Evolutionary conservation across 1,284 basidiomycete species (phyloP).

Genomic region (Moesziomyces aphidis): DNA sequence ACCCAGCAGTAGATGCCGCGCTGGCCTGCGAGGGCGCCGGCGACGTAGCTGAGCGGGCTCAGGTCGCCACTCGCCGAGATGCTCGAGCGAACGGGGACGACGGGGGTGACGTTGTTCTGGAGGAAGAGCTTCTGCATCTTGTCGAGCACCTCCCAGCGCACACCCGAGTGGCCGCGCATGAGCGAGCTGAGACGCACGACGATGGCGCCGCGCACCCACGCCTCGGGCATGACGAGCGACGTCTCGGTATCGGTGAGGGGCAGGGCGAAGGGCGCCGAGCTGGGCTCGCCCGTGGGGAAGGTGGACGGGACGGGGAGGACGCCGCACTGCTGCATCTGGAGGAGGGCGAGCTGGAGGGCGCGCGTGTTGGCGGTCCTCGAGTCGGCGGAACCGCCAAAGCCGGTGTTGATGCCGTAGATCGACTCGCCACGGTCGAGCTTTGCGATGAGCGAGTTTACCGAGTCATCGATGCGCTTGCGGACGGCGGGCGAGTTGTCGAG

Average conservation of each 20-base stretch:
- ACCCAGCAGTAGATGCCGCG: constrained; percentile 50
- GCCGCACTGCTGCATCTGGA: constrained; percentile 63
- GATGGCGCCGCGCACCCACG: constrained; percentile 90
- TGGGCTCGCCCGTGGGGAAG: constrained; percentile 51
- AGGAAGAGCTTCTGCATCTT: constrained; percentile 79
- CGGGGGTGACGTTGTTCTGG: constrained; percentile 78
- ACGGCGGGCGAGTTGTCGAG: constrained; percentile 46
- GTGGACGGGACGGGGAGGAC: constrained; percentile 52
- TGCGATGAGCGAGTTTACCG: constrained; percentile 49
- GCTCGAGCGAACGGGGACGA: constrained; percentile 84
- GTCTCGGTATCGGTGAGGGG: constrained; percentile 47
- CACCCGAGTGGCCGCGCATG: constrained; percentile 80
- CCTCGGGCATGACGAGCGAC: constrained; percentile 72
- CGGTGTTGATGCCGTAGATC: constrained; percentile 59
- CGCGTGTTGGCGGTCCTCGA: constrained; percentile 56
- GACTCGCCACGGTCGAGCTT: constrained; percentile 58
- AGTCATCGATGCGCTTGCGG: constrained; percentile 55
- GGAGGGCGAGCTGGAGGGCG: constrained; percentile 58
- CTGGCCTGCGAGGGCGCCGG: constrained; percentile 67
- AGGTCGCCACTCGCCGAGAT: constrained; percentile 80
- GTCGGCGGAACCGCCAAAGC: constrained; percentile 61
- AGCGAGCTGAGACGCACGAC: constrained; percentile 83
- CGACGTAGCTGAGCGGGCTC: constrained; percentile 75
- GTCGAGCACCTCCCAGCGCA: constrained; percentile 82
- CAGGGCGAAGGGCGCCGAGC: constrained; percentile 44